Evolutionary conservation across 2,329 filamentous ascomycete species (phyloP), one percentile per base, ranked within the genome.

Genomic region (Nemania sp.): DNA sequence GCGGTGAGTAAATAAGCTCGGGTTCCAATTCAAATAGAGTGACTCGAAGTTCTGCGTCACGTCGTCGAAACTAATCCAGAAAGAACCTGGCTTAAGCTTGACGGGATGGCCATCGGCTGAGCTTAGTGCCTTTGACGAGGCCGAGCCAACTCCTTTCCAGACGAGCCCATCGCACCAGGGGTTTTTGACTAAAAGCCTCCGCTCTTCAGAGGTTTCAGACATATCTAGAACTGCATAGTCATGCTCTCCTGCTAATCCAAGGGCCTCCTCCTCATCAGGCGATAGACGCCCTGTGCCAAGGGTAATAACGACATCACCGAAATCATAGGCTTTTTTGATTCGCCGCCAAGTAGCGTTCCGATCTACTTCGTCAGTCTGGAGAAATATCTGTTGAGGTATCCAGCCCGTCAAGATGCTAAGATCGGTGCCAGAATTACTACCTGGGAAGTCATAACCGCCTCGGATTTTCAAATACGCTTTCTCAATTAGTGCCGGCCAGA

Each of bases 21-120:
- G 94, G 72, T 97, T 98, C 96, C 96, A 99, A 80, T 98, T 99
- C 62, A 99, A 85, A 79, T 98, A 99, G 73, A 99, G 88, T 20
- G 94, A 97, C 78, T 98, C 94, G 71, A 98, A 99, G 77, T 97
- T 90, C 75, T 97, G 94, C 41, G 93, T 87, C 3, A 98, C 89
- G 71, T 94, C 92, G 73, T 97, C 92, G 29, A 96, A 89, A 26
- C 91, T 89, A 81, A 98, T 97, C 95, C 96, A 98, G 77, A 97
- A 97, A 0, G 92, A 93, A n/a, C 94, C 93, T 0, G 91, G 90
- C 29, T 81, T 79, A 22, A 80, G 75, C 57, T 78, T 78, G 64
- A 75, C 70, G 7, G 79, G 77, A 56, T 77, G 74, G 18, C 66
- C 65, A 45, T 71, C 62, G 35, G 58, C 27, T 27, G 70, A 68